A percentile compares a stretch with the other conserved stretches of the same genome.
Evolutionary conservation across 129 eudicot species (phyloP).

Genomic region (Centaurea solstitialis): DNA sequence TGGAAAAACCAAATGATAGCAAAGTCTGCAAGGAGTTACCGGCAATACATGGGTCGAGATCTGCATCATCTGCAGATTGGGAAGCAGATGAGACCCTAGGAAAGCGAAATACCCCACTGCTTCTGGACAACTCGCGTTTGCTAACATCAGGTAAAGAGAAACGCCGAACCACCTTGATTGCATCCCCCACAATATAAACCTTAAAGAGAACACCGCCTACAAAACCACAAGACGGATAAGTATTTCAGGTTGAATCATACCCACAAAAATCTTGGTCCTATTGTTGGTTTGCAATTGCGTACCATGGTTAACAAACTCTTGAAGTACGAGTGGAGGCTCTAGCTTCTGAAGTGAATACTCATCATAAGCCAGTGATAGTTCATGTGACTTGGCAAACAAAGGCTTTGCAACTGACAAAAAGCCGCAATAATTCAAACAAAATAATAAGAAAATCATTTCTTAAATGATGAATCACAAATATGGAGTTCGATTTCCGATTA

Average conservation of each 20-base stretch:
- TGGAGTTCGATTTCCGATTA: too few species aligned
- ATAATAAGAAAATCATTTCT: background rate
- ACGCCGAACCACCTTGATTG: constrained; percentile 86
- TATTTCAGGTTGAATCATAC: background rate
- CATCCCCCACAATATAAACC: constrained; percentile 92
- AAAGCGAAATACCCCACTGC: constrained; percentile 76
- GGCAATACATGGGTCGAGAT: constrained; percentile 83
- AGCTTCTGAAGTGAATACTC: constrained; percentile 80
- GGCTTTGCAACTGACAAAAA: constrained; percentile 82
- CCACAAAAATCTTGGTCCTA: background rate
- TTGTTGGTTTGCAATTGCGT: constrained; percentile 3
- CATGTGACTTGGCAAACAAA: constrained; percentile 88
- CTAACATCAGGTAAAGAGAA: constrained; percentile 90
- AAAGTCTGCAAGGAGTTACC: constrained; percentile 40
- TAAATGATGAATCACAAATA: too few species aligned
- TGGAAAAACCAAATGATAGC: background rate
- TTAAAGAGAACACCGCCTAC: constrained; percentile 92
- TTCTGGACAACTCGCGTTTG: constrained; percentile 70
- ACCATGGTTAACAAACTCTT: constrained; percentile 97
- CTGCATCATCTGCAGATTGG: constrained; percentile 98
- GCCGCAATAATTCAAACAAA: background rate
- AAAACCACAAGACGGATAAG: background rate
- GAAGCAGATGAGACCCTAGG: constrained; percentile 98
- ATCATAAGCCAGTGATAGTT: constrained; percentile 89
- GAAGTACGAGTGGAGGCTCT: constrained; percentile 95